These are phyloP conservation scores for Fusarium siculi DNA, from an alignment of 2,329 filamentous ascomycete species.

Conservation along the genomic window DNA sequence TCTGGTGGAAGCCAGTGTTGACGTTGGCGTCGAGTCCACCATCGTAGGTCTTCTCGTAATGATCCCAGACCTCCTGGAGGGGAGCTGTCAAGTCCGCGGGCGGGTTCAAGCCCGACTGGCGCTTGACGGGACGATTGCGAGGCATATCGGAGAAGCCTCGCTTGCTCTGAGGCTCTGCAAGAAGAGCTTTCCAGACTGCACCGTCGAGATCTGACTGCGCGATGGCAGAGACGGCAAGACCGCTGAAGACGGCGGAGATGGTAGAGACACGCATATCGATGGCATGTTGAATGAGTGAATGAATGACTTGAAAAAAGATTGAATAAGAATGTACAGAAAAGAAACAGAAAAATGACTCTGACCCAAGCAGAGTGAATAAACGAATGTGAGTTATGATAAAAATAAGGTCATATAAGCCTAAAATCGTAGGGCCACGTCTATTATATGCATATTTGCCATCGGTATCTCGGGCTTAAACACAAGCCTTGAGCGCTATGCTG, in stretches of 20 bases:
- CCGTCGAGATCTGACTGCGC: slow-evolving; percentile 32
- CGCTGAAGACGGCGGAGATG: not conserved
- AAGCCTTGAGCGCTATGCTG: not conserved
- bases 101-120: slow-evolving; percentile 34
- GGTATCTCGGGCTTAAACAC: not conserved
- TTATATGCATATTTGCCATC: not conserved
- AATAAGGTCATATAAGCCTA: not conserved
- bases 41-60: slow-evolving; percentile 29
- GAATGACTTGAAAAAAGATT: not conserved
- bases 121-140: slow-evolving; percentile 31
- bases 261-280: slow-evolving; percentile 13
- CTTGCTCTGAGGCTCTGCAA: slow-evolving; percentile 7
- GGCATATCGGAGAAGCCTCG: not conserved
- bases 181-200: slow-evolving; percentile 31
- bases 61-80: slow-evolving; percentile 30
- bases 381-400: not conserved
- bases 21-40: slow-evolving; percentile 31
- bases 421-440: too few relatives aligned
- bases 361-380: slow-evolving; percentile 7
- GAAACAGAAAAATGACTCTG: slow-evolving; percentile 1
- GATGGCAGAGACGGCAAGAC: slow-evolving; percentile 9
- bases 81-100: slow-evolving; percentile 18
- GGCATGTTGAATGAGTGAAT: not conserved
- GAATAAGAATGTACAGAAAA: slow-evolving; percentile 1
- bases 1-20: slow-evolving; percentile 48